A percentile compares a stretch with the other conserved stretches of the same genome.
phyloP scores from a whole-genome alignment of 2,329 filamentous ascomycete genomes.

The Fonsecaea monophora region DNA sequence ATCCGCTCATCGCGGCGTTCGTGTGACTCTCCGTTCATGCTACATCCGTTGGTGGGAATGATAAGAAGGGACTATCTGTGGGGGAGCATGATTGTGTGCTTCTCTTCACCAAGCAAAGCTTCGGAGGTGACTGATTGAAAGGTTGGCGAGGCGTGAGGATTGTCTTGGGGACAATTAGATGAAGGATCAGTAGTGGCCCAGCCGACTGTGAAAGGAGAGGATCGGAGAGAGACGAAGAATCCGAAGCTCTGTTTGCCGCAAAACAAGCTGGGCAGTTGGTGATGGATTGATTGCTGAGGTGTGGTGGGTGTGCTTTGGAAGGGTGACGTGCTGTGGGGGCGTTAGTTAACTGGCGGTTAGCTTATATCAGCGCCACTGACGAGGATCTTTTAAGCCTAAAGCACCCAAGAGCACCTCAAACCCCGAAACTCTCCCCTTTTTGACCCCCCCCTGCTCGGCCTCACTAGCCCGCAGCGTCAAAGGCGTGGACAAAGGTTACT shows the following conservation, averaged over 20 bases:
- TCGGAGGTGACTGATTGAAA: background rate
- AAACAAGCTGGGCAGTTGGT: background rate
- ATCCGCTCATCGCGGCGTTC: conserved; percentile 81
- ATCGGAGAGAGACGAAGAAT: background rate
- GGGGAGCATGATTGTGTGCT: conserved; percentile 34
- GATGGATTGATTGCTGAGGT: conserved; percentile 6
- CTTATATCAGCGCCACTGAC: background rate
- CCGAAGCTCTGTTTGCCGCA: background rate
- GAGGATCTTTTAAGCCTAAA: background rate
- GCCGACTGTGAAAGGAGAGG: background rate
- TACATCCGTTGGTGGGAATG: conserved; percentile 44
- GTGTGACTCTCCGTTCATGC: conserved; percentile 77
- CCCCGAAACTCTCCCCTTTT: background rate
- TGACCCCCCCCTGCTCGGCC: background rate
- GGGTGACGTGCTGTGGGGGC: conserved; percentile 7
- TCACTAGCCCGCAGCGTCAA: background rate
- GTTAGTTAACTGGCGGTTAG: background rate
- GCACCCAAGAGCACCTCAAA: background rate
- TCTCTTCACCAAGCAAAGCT: conserved; percentile 18
- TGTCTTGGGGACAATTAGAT: background rate
- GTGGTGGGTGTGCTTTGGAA: background rate
- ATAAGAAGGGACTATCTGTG: conserved; percentile 36
- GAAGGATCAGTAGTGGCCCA: background rate
- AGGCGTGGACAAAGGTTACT: background rate
- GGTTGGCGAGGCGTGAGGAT: background rate